Conservation (phyloP, 768 basidiomycete genomes). For the Rhizopogon salebrosus region DNA sequence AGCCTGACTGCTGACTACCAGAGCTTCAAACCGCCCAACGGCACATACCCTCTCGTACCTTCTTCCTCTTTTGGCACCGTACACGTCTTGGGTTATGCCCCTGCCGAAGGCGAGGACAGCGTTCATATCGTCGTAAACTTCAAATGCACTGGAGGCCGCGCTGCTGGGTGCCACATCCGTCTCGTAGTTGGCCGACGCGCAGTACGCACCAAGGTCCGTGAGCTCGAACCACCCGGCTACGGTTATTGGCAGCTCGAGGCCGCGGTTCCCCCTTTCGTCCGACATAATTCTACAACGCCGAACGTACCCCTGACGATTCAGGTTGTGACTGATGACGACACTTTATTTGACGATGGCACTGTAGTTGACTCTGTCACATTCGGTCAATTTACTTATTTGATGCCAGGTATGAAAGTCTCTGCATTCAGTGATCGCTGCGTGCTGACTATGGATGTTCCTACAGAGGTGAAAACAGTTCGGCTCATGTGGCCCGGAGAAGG, state of each 20-base stretch:
- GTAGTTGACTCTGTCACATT: conserved; percentile 63
- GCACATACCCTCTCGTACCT: conserved; percentile 25
- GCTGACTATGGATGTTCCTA: neutral
- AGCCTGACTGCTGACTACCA: conserved; percentile 9
- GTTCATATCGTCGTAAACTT: conserved; percentile 59
- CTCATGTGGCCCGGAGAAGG: too few relatives aligned
- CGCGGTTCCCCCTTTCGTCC: conserved; percentile 47
- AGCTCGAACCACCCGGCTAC: conserved; percentile 39
- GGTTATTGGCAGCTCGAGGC: conserved; percentile 65
- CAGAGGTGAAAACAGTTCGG: conserved; percentile 12
- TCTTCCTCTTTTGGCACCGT: too few relatives aligned
- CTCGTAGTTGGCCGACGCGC: conserved; percentile 70
- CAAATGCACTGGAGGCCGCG: conserved; percentile 23
- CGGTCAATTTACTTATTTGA: conserved; percentile 67
- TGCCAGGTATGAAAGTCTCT: conserved; percentile 30
- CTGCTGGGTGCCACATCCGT: conserved; percentile 49
- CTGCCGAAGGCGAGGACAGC: conserved; percentile 58
- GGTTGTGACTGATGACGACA: conserved; percentile 51
- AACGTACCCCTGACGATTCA: conserved; percentile 57
- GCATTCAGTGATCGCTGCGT: neutral
- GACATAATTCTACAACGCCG: conserved; percentile 30
- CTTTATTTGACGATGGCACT: conserved; percentile 56
- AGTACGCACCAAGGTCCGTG: conserved; percentile 60
- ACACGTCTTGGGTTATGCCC: conserved; percentile 60
- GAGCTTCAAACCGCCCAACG: conserved; percentile 7